Evolutionary conservation across 805 yeast genomes (phyloP).

Genomic region (Suhomyces tanzawaensis): DNA sequence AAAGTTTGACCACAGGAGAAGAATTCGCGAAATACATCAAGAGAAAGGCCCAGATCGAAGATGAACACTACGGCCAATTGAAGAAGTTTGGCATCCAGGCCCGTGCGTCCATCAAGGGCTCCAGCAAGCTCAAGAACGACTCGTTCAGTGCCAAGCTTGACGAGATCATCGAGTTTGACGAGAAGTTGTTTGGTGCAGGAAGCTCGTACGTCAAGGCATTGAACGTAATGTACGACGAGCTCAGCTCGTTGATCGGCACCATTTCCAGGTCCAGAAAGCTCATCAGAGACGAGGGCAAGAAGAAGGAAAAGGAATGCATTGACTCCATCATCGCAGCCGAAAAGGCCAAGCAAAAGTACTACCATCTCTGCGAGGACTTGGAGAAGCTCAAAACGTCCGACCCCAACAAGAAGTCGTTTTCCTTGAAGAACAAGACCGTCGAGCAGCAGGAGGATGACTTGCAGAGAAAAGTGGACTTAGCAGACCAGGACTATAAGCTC

Average conservation of each 20-base stretch:
- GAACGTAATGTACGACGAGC: conserved; percentile 82
- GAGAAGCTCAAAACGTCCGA: conserved; percentile 79
- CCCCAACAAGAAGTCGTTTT: conserved; percentile 78
- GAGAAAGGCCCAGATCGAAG: conserved; percentile 74
- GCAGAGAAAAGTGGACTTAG: conserved; percentile 70
- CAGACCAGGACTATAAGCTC: conserved; percentile 83
- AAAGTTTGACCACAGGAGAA: conserved; percentile 76
- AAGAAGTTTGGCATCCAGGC: conserved; percentile 65
- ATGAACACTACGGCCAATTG: conserved; percentile 71
- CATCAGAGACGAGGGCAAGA: conserved; percentile 76
- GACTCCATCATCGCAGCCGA: conserved; percentile 85
- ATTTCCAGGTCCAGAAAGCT: conserved; percentile 71
- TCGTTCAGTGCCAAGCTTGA: conserved; percentile 68
- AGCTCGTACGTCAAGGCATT: conserved; percentile 75
- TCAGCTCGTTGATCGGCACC: conserved; percentile 65
- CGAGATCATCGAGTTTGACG: conserved; percentile 73
- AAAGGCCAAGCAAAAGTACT: conserved; percentile 76
- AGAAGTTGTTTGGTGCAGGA: conserved; percentile 65
- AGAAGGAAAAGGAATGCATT: conserved; percentile 77
- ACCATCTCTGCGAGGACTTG: conserved; percentile 78
- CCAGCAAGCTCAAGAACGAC: conserved; percentile 51
- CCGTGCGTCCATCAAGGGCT: conserved; percentile 42
- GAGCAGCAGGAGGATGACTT: conserved; percentile 91
- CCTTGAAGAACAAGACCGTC: conserved; percentile 74
- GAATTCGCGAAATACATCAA: conserved; percentile 79